Conservation (phyloP, 345 rosid genomes). For the Lumnitzera racemosa region DNA sequence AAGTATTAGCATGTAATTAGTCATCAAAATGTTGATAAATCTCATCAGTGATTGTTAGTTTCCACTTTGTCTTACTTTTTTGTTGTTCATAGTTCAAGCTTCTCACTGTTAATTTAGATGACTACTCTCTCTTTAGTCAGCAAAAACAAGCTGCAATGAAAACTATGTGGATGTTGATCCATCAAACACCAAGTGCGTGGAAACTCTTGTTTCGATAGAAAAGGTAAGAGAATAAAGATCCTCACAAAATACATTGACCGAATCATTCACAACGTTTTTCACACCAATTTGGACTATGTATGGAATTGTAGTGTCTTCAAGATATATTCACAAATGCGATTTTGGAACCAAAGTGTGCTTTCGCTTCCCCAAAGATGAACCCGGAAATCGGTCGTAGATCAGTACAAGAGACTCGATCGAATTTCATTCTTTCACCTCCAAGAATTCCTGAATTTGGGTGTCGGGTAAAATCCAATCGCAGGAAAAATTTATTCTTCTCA, state of each 20-base stretch:
- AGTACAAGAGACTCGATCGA: conserved; percentile 6
- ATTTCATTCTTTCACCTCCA: conserved; percentile 15
- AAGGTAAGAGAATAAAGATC: conserved; percentile 2
- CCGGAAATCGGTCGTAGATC: conserved; percentile 13
- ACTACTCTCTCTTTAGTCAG: not conserved
- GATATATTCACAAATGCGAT: conserved; percentile 15
- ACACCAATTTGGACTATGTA: not conserved
- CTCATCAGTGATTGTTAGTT: too few relatives aligned
- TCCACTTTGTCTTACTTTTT: too few relatives aligned
- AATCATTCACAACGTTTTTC: not conserved
- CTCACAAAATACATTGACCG: not conserved
- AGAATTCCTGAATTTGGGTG: conserved; percentile 21
- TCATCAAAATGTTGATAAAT: too few relatives aligned
- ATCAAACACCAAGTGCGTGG: conserved; percentile 18
- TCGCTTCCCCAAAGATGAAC: conserved; percentile 16
- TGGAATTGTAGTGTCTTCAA: conserved; percentile 15
- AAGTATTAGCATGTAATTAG: not conserved
- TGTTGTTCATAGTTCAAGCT: too few relatives aligned
- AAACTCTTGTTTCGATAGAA: conserved; percentile 13
- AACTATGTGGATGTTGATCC: conserved; percentile 15
- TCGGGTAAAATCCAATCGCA: conserved; percentile 5
- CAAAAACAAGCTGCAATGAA: conserved; percentile 23
- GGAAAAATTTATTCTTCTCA: not conserved
- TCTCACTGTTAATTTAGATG: too few relatives aligned
- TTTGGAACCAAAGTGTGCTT: conserved; percentile 26